A percentile compares a stretch with the other conserved stretches of the same genome.
phyloP scores from a whole-genome alignment of 2,329 filamentous ascomycete species.

The Blastomyces gilchristii region DNA sequence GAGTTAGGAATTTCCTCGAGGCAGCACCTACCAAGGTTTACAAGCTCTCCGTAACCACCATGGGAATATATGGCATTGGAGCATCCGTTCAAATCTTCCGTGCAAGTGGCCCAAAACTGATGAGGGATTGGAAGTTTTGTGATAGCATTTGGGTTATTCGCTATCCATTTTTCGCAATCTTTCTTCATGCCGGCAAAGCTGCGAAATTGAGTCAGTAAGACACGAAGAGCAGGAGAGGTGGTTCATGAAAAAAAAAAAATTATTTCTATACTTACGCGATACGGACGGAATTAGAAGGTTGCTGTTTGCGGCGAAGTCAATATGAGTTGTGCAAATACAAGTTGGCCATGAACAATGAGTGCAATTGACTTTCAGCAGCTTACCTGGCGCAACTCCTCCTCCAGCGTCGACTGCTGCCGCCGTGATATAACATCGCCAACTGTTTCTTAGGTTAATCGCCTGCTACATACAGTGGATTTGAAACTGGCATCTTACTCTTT shows the following conservation, averaged over 20 bases:
- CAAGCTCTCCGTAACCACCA: background rate
- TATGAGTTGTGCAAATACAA: background rate
- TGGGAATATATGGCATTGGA: conserved; percentile 1
- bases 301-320: background rate
- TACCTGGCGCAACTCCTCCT: background rate
- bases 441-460: background rate
- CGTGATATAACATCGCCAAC: background rate
- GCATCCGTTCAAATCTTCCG: conserved; percentile 3
- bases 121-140: background rate
- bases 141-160: background rate
- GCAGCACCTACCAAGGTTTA: background rate
- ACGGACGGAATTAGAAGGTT: background rate
- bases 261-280: background rate
- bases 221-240: background rate
- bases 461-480: background rate
- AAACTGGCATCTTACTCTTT: background rate
- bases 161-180: background rate
- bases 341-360: background rate
- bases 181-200: background rate
- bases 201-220: background rate
- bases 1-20: background rate
- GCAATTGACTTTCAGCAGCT: background rate
- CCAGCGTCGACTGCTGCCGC: background rate
- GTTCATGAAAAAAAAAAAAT: background rate
- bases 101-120: background rate